These are phyloP conservation scores for Pythium dissotocum DNA, from an alignment of 352 stramenopile species.

Conservation along the genomic window DNA sequence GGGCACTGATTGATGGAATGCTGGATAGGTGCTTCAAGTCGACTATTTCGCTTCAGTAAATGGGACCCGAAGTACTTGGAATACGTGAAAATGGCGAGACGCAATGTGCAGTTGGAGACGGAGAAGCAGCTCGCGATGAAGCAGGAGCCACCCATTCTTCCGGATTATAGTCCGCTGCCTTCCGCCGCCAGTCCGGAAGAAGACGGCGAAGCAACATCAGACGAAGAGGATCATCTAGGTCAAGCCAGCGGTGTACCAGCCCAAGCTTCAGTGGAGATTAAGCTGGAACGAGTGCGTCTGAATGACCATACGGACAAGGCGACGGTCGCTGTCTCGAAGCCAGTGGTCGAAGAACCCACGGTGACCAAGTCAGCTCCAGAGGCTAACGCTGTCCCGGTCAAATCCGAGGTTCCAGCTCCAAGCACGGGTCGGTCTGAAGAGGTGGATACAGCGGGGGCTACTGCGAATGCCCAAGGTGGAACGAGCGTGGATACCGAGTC, in stretches of 20 bases:
- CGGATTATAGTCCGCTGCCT: slow-evolving; percentile 13
- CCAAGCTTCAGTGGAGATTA: slow-evolving; percentile 19
- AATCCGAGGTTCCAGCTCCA: neutral
- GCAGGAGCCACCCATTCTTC: slow-evolving; percentile 4
- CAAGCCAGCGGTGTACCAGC: neutral
- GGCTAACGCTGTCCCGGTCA: neutral
- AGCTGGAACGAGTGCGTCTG: slow-evolving; percentile 24
- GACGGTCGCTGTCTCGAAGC: neutral
- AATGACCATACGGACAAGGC: neutral
- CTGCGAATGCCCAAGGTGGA: neutral
- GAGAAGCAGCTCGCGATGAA: slow-evolving; percentile 17
- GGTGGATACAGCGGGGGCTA: neutral
- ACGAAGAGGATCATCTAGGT: slow-evolving; percentile 8
- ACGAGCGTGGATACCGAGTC: neutral
- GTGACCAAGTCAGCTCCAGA: neutral
- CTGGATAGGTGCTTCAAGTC: slow-evolving; percentile 36
- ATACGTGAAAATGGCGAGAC: slow-evolving; percentile 40
- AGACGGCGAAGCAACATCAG: slow-evolving; percentile 17
- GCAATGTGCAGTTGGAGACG: slow-evolving; percentile 19
- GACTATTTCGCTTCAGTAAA: slow-evolving; percentile 43
- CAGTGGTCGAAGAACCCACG: neutral
- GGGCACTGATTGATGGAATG: neutral
- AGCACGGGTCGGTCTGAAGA: neutral
- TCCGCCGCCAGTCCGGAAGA: neutral
- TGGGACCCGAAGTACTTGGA: slow-evolving; percentile 51